Conservation (phyloP, 768 basidiomycete genomes). For the Gloeopeniophorella convolvens region DNA sequence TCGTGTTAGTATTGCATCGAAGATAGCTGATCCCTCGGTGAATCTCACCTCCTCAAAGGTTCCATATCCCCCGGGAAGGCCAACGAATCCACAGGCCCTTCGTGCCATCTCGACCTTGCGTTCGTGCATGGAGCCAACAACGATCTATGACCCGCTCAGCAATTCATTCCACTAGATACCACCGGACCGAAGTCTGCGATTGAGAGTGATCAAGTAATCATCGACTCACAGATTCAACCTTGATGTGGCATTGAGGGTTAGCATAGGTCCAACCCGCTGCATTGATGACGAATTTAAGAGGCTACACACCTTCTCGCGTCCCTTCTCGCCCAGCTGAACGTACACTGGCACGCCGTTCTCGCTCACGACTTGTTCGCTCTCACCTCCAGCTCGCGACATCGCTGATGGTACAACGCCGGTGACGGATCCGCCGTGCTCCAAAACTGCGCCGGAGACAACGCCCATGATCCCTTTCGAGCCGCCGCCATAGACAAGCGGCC, state of each 20-base stretch:
- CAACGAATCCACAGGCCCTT: constrained; percentile 73
- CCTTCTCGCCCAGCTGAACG: constrained; percentile 28
- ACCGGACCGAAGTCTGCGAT: too few species aligned
- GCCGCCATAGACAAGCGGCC: constrained; percentile 82
- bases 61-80: constrained; percentile 89
- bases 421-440: constrained; percentile 62
- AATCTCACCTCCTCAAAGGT: constrained; percentile 88
- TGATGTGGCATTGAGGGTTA: too few species aligned
- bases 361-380: constrained; percentile 41
- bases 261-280: too few species aligned
- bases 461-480: constrained; percentile 86
- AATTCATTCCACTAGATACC: neutral
- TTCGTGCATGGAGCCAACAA: constrained; percentile 82
- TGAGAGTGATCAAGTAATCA: neutral
- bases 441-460: constrained; percentile 56
- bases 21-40: too few species aligned
- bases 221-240: constrained; percentile 8
- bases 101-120: constrained; percentile 90
- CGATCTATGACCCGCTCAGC: constrained; percentile 35
- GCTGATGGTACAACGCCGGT: constrained; percentile 77
- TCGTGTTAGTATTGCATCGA: neutral
- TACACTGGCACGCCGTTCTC: constrained; percentile 18
- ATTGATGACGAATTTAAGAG: neutral
- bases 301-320: constrained; percentile 31
- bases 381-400: constrained; percentile 61